A percentile compares a stretch with the other conserved stretches of the same genome.
phyloP scores from a whole-genome alignment of 176 grass and related monocot species.

The Oryza officinalis region DNA sequence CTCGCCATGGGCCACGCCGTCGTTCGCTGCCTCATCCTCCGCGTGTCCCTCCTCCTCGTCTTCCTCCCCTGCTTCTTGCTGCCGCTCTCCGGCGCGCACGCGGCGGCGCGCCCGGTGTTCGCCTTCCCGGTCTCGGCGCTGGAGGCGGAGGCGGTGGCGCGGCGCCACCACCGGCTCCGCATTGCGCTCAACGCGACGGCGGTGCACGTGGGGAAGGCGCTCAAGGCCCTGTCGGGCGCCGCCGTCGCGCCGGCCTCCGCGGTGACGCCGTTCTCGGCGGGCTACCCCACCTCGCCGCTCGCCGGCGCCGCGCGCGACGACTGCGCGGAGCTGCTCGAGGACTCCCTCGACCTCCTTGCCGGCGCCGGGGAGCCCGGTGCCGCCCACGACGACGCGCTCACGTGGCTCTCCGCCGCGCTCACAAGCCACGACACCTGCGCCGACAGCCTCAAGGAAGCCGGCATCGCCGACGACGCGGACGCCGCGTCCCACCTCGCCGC shows the following conservation, averaged over 20 bases:
- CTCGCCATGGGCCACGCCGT: neutral
- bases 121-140: conserved; percentile 1
- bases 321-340: conserved; percentile 65
- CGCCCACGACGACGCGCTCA: conserved; percentile 43
- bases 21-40: neutral
- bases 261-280: neutral
- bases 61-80: neutral
- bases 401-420: conserved; percentile 66
- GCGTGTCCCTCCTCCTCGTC: neutral
- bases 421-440: conserved; percentile 79
- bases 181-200: conserved; percentile 56
- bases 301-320: conserved; percentile 53
- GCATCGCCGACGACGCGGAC: neutral
- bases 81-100: neutral
- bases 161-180: conserved; percentile 9
- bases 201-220: conserved; percentile 38
- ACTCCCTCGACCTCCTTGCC: conserved; percentile 45
- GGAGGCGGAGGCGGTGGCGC: neutral
- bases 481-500: conserved; percentile 32
- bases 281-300: conserved; percentile 8
- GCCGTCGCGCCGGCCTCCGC: neutral
- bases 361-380: conserved; percentile 27
- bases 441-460: conserved; percentile 42
- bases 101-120: neutral
- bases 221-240: conserved; percentile 30